Base-by-base conservation (phyloP, 306 rosid genomes). In the Hylodesmum podocarpum region DNA sequence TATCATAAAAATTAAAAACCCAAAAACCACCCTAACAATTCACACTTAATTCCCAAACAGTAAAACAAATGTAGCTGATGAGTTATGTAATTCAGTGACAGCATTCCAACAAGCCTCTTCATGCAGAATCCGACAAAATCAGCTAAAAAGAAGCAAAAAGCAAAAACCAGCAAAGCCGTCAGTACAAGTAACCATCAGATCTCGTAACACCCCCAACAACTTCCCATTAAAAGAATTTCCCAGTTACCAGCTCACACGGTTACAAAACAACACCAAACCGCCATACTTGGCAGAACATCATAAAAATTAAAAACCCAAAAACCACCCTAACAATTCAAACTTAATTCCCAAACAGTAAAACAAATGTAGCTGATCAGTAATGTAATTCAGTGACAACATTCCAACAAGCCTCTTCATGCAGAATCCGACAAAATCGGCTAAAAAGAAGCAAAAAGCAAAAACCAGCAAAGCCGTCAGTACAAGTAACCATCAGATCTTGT, bases 141-240 rank as follows among this genome's bases (percentile, higher is more conserved):
- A 39, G 5, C 75, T 29, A 44, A 79, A 34, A 33, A 5, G 63
- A 61, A 61, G 8, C 8, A 3, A 5, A 24, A 54, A 39, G 64
- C 64, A 51, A 58, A 82, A 70, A 44, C 46, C 70, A 55, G 44
- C 25, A 21, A 34, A 44, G 50, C 73, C 47, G 29, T 69, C 3
- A 44, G 29, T 28, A 66, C 36, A 19, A 29, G 37, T 44, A 72
- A 64, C 44, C 44, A 37, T 21, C 79, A 36, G n/a, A 71, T 0
- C 66, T 49, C 14, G 34, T 34, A 28, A 75, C 13, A 27, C 59
- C 27, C 27, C 1, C n/a, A 28, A 6, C 28, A 31, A 59, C 15
- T 80, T 31, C 44, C 61, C 78, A 28, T 36, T 33, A 4, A 63
- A 11, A 22, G 28, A 63, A 67, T 19, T 31, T 22, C 29, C 16